A percentile compares a stretch with the other conserved stretches of the same genome.
Evolutionary conservation across 805 yeast genomes (phyloP).

Genomic region (Suhomyces sp.): DNA sequence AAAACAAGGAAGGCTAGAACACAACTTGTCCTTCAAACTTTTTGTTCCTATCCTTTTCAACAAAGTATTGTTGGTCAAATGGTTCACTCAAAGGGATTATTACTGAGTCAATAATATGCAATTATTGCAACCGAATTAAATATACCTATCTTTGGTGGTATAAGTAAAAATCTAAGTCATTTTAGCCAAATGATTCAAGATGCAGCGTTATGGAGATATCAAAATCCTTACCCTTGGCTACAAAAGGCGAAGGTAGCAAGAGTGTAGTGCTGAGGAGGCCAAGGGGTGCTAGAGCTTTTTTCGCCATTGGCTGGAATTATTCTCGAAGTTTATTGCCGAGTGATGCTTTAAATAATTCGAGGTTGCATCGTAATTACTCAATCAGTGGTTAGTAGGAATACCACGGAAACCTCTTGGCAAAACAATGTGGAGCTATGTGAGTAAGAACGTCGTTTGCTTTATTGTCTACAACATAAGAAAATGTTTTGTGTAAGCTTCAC

Average conservation of each 20-base stretch:
- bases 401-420: background rate
- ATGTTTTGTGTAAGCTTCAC: background rate
- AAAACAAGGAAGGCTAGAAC: slow-evolving; percentile 24
- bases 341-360: background rate
- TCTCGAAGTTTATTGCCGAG: background rate
- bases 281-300: background rate
- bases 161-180: background rate
- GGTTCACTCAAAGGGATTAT: slow-evolving; percentile 22
- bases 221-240: background rate
- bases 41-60: slow-evolving; percentile 35
- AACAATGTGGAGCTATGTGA: background rate
- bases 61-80: slow-evolving; percentile 34
- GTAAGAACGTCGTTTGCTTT: background rate
- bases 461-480: background rate
- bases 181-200: background rate
- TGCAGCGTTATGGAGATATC: background rate
- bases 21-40: slow-evolving; percentile 37
- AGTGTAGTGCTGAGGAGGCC: background rate
- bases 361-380: background rate
- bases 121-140: background rate
- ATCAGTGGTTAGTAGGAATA: background rate
- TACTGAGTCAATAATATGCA: background rate
- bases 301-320: background rate
- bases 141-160: background rate
- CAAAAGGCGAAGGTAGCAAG: background rate